These are phyloP conservation scores for Wallacemonas sp. DNA, from an alignment of 208 protist species.

Conservation along the genomic window DNA sequence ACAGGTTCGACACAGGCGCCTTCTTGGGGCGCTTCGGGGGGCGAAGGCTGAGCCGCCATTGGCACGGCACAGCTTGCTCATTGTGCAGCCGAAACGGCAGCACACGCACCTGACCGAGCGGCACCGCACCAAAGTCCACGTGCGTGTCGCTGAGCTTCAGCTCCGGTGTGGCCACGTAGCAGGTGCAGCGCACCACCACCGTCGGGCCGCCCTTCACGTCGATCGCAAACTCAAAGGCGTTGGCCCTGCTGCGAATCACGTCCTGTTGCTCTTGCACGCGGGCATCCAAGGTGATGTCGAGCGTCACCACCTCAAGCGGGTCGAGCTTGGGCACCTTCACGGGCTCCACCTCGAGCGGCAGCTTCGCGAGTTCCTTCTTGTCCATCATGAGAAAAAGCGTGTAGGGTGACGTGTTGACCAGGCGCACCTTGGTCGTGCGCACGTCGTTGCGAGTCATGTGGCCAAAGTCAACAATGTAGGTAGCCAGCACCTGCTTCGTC, in stretches of 20 bases:
- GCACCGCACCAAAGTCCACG: slow-evolving; percentile 89
- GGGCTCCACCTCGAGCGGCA: slow-evolving; percentile 74
- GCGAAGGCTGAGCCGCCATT: slow-evolving; percentile 72
- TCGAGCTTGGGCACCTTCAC: slow-evolving; percentile 70
- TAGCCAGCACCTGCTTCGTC: slow-evolving; percentile 71
- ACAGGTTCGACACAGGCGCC: background rate
- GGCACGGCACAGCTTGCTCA: slow-evolving; percentile 81
- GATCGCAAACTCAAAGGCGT: slow-evolving; percentile 74
- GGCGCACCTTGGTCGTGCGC: slow-evolving; percentile 64
- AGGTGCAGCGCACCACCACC: slow-evolving; percentile 81
- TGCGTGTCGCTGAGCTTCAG: slow-evolving; percentile 55
- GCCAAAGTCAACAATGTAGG: slow-evolving; percentile 94
- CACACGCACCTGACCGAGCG: slow-evolving; percentile 80
- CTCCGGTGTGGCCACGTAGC: slow-evolving; percentile 90
- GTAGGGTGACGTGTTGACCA: slow-evolving; percentile 85
- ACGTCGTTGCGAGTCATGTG: slow-evolving; percentile 88
- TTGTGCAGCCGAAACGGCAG: slow-evolving; percentile 88
- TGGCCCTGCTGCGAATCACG: slow-evolving; percentile 49
- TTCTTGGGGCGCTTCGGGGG: slow-evolving; percentile 22
- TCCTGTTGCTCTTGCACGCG: background rate
- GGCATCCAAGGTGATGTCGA: slow-evolving; percentile 58
- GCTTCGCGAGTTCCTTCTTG: slow-evolving; percentile 55
- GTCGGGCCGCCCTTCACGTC: slow-evolving; percentile 84
- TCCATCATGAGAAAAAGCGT: slow-evolving; percentile 75
- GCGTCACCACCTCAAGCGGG: slow-evolving; percentile 38